Evolutionary conservation across 2,329 filamentous ascomycete genomes (phyloP), one percentile per base, ranked within the genome.

Genomic region (Hirsutella rhossiliensis): DNA sequence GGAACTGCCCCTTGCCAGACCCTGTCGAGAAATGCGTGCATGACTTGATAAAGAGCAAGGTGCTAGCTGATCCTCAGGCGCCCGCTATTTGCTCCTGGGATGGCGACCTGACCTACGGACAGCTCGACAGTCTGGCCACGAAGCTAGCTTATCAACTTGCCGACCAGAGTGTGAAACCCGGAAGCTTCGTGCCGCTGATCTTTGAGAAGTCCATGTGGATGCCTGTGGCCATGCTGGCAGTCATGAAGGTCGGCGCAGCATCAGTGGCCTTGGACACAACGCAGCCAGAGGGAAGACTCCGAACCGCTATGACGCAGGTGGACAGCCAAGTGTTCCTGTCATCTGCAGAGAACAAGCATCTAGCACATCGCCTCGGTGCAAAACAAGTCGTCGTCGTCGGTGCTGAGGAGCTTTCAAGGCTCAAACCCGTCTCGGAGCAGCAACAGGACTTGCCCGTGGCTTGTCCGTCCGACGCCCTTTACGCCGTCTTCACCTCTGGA

Each of bases 81-180:
- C 47, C 7, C 19, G 66, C 67, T 15, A 58, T 69, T 29, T 52
- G 61, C 31, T 63, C 66, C 1, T 68, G 63, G 63, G 66, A 68
- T 19, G 45, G 66, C 64, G 13, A 44, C 52, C 38, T 60, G 64
- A 65, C 63, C 7, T 69, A 67, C 44, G 41, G 52, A 40, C 56
- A 69, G 30, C 52, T 67, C 8, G 29, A 30, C 29, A 13, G 13
- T 13, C 29, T 7, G 29, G 29, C 29, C 13, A 30, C 29, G 13
- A 30, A 13, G 29, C 29, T 30, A 13, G 29, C 29, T 13, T 30
- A 13, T 30, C 8, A 30, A 13, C 29, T 30, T 7, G 13, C 29
- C 29, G 8, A 13, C 29, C 29, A 13, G 13, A 13, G 13, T 30
- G 13, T 30, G 13, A 13, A 13, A 30, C 29, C 8, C 13, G 29